These are phyloP conservation scores for Amanita thiersii DNA, from an alignment of 768 basidiomycete genomes.

Conservation along the genomic window DNA sequence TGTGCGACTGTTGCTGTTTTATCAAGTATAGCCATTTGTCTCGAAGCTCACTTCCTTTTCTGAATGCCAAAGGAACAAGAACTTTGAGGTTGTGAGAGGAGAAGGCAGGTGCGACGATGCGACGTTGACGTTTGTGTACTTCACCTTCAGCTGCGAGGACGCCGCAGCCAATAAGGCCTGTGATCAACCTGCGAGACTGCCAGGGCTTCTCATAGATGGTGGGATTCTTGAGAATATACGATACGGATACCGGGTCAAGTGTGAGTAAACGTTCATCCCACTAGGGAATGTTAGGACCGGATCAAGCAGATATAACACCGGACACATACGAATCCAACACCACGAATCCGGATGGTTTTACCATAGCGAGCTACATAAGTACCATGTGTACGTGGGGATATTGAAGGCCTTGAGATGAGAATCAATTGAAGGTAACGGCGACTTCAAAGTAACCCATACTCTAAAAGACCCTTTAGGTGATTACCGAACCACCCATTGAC, in stretches of 20 bases:
- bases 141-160: constrained; percentile 76
- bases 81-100: constrained; percentile 70
- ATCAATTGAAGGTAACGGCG: not conserved
- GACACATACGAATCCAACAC: constrained; percentile 57
- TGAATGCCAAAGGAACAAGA: constrained; percentile 64
- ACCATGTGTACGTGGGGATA: constrained; percentile 48
- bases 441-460: constrained; percentile 31
- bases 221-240: constrained; percentile 67
- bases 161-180: constrained; percentile 73
- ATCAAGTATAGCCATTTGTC: constrained; percentile 53
- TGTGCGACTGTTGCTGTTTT: constrained; percentile 11
- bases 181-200: constrained; percentile 68
- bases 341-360: constrained; percentile 60
- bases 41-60: constrained; percentile 54
- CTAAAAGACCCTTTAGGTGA: constrained; percentile 48
- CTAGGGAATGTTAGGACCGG: constrained; percentile 23
- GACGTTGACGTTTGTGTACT: constrained; percentile 72
- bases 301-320: not conserved
- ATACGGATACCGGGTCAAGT: constrained; percentile 68
- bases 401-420: constrained; percentile 33
- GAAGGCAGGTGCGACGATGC: constrained; percentile 72
- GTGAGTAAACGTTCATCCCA: constrained; percentile 78
- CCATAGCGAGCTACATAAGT: constrained; percentile 52
- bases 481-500: constrained; percentile 37
- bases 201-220: constrained; percentile 78